Conservation (phyloP, 306 rosid species). For the Prunus dulcis region DNA sequence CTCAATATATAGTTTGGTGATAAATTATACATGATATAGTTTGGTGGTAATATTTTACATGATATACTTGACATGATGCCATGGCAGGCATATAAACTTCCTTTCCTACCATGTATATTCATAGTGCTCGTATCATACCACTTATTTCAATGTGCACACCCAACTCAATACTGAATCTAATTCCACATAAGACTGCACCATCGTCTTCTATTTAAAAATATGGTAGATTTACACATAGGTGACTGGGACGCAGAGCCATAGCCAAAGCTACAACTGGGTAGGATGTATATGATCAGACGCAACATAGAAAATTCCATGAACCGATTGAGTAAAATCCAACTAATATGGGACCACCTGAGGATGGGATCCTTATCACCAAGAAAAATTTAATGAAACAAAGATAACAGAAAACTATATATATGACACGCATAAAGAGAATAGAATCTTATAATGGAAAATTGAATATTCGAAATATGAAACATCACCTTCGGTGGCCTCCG, state of each 20-base stretch:
- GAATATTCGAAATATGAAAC: background rate
- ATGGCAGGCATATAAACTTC: background rate
- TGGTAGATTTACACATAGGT: background rate
- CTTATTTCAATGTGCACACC: background rate
- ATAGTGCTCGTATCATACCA: background rate
- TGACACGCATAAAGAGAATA: background rate
- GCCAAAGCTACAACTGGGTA: background rate
- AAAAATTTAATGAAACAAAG: background rate
- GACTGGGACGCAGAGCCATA: background rate
- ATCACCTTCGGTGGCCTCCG: conserved; percentile 94
- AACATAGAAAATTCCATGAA: background rate
- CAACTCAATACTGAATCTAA: background rate
- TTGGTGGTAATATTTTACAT: too few species aligned
- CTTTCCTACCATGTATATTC: background rate
- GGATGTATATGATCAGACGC: background rate
- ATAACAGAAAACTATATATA: background rate
- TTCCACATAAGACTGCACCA: background rate
- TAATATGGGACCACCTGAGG: background rate
- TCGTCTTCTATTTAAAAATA: background rate
- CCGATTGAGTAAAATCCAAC: background rate
- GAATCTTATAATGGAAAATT: background rate
- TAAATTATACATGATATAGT: too few species aligned
- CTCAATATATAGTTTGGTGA: background rate
- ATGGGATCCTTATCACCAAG: background rate
- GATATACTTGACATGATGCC: background rate